Conservation (phyloP, 257 asterid genomes). For the Gentiana macrophylla region DNA sequence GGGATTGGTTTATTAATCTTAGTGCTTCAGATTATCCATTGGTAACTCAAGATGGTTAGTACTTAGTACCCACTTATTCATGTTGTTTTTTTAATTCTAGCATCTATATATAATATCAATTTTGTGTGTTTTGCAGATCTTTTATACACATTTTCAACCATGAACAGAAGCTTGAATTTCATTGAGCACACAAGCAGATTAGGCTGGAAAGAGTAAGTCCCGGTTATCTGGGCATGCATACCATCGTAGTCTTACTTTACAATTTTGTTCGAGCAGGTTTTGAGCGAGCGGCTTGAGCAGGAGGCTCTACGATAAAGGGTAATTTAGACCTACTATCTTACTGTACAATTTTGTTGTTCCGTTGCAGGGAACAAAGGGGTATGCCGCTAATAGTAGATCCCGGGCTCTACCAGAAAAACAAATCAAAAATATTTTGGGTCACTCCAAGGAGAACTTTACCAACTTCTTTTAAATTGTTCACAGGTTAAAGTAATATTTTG, state of each 20-base stretch:
- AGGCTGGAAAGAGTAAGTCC: slow-evolving; percentile 43
- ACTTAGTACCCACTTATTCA: background rate
- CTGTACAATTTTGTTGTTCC: background rate
- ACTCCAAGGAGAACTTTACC: slow-evolving; percentile 32
- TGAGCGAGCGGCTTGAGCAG: too few species aligned
- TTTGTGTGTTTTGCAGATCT: slow-evolving; percentile 24
- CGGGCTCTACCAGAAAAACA: slow-evolving; percentile 31
- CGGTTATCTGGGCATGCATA: background rate
- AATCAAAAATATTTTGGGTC: slow-evolving; percentile 33
- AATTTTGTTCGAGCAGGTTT: too few species aligned
- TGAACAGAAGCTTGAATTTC: slow-evolving; percentile 32
- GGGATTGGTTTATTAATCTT: slow-evolving; percentile 98
- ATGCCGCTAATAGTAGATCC: slow-evolving; percentile 43
- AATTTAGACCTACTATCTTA: too few species aligned
- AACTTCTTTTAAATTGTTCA: slow-evolving; percentile 54
- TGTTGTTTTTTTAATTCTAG: background rate
- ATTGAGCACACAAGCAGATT: slow-evolving; percentile 36
- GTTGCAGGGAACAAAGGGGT: slow-evolving; percentile 31
- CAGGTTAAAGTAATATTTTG: slow-evolving; percentile 49
- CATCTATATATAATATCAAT: background rate
- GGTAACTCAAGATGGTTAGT: slow-evolving; percentile 93
- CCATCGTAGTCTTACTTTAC: background rate
- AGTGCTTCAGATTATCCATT: slow-evolving; percentile 98
- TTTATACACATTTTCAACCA: slow-evolving; percentile 20
- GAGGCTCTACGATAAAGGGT: too few species aligned